phyloP scores from a whole-genome alignment of 192 early-diverging fungal species.

The Entomortierella parvispora region DNA sequence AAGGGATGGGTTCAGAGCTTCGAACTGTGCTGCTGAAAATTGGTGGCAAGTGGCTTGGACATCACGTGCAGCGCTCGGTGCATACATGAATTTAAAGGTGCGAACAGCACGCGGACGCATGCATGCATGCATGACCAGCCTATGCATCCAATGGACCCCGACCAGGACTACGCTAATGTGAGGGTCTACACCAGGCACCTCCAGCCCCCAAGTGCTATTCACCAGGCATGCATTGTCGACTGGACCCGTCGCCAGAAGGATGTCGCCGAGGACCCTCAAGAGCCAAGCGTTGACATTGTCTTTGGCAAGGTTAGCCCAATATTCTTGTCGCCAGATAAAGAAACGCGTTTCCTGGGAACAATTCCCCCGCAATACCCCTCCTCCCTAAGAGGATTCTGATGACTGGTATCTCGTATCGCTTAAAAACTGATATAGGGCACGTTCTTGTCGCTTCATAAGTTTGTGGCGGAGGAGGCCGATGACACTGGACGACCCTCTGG shows the following conservation, averaged over 20 bases:
- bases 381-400: too few species aligned
- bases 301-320: slow-evolving; percentile 29
- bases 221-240: slow-evolving; percentile 37
- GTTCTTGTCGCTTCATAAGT: slow-evolving; percentile 21
- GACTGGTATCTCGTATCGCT: too few species aligned
- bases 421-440: slow-evolving; percentile 15
- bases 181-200: slow-evolving; percentile 39
- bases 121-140: background rate
- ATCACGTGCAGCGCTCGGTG: too few species aligned
- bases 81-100: too few species aligned
- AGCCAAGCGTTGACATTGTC: slow-evolving; percentile 25
- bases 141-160: background rate
- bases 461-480: slow-evolving; percentile 10
- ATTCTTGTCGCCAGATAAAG: background rate
- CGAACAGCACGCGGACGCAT: background rate
- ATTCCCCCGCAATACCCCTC: too few species aligned
- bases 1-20: too few species aligned
- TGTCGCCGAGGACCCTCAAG: background rate
- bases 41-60: too few species aligned
- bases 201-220: slow-evolving; percentile 26
- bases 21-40: too few species aligned
- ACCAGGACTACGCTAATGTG: slow-evolving; percentile 17
- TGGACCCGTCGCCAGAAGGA: slow-evolving; percentile 17
- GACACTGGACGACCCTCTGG: slow-evolving; percentile 29
- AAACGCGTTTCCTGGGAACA: background rate